Base-by-base conservation (phyloP, 331 rosid genomes). In the Acacia concinna region DNA sequence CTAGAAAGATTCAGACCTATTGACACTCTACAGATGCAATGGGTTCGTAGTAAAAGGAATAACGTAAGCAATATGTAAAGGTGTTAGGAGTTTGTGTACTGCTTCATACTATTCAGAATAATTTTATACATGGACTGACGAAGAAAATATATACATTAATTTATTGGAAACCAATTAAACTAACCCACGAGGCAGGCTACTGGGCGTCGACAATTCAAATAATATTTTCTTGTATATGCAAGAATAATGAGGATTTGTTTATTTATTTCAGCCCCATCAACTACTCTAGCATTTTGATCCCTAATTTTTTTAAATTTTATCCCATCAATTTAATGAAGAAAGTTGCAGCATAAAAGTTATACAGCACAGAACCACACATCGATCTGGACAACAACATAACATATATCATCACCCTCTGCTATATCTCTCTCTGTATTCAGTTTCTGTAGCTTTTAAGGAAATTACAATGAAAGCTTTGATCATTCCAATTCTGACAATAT, bases 401-500 rank as follows among this genome's bases (percentile, higher is more conserved):
- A 15, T 46, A 15, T n/a, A n/a, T n/a, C 18, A 46, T 46, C 52
- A 46, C 4, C 13, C 9, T 41, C 11, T 56, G n/a, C n/a, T 17
- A 25, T 0, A 9, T 0, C 9, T 70, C 40, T 10, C n/a, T 66
- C 68, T 1, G 31, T 59, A 12, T 5, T 11, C 41, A 11, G 40
- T 31, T 15, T 49, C 21, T 37, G 27, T 63, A 64, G 73, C 20
- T 63, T 63, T 27, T 3, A 21, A 64, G 68, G 60, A 1, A 57
- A 71, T 20, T 66, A 78, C 32, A 57, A 83, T 68, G 83, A 84
- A 82, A 71, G 3, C 64, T 35, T 32, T 77, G 13, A 75, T n/a
- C n/a, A n/a, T 77, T n/a, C 8, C 83, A 60, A 59, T 90, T 56
- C 83, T 88, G 63, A 64, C 64, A 46, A 34, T 86, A 1, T 54